A percentile compares a stretch with the other conserved stretches of the same genome.
Evolutionary conservation across 306 rosid species (phyloP).

Genomic region (Citrullus mucosospermus): DNA sequence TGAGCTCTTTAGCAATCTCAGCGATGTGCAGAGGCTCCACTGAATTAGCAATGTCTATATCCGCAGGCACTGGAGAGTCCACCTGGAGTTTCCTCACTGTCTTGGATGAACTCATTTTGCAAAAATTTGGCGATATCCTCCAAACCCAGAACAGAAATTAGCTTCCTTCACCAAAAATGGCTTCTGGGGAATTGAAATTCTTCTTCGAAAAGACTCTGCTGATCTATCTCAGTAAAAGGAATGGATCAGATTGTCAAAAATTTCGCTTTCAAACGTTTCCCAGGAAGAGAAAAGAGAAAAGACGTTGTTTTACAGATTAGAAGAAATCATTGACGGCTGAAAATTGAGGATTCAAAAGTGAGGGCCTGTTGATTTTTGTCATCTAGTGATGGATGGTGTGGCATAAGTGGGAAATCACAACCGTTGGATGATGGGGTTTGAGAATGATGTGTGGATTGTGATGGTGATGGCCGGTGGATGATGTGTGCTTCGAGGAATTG

Average conservation of each 20-base stretch:
- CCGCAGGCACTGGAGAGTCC: conserved; percentile 85
- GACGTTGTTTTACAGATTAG: not conserved
- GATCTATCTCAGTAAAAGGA: not conserved
- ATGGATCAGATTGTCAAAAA: not conserved
- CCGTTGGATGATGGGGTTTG: not conserved
- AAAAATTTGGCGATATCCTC: not conserved
- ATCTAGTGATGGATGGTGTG: not conserved
- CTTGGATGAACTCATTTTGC: conserved; percentile 44
- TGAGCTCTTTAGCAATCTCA: conserved; percentile 58
- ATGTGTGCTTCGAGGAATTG: not conserved
- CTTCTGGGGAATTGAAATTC: not conserved
- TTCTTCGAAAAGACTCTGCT: not conserved
- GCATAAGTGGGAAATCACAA: not conserved
- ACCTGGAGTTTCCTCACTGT: conserved; percentile 61
- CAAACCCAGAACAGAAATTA: not conserved
- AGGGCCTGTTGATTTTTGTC: not conserved
- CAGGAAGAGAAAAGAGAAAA: not conserved
- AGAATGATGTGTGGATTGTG: not conserved
- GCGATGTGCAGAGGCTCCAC: conserved; percentile 75
- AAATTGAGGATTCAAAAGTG: not conserved
- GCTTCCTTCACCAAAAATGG: not conserved
- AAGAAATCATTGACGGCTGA: not conserved
- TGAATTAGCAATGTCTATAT: conserved; percentile 79
- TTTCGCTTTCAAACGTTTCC: not conserved
- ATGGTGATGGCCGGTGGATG: not conserved